phyloP scores from a whole-genome alignment of 1,284 basidiomycete genomes.

The Macrocystidia cucumis region DNA sequence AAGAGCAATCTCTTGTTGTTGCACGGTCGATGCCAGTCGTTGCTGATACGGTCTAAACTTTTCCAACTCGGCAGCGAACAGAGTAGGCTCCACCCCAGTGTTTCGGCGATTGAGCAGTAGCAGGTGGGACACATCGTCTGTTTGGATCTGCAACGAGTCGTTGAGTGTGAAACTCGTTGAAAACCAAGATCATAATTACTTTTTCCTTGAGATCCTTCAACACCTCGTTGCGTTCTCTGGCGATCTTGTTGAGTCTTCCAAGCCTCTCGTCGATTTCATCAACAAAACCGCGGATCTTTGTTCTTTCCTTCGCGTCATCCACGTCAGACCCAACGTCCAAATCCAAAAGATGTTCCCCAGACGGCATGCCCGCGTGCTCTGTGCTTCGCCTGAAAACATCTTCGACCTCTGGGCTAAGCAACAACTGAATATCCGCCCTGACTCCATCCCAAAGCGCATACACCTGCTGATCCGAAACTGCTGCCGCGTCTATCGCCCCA shows the following conservation, averaged over 20 bases:
- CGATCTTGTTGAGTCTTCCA: conserved; percentile 73
- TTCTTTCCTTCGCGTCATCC: conserved; percentile 61
- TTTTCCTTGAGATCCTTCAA: conserved; percentile 94
- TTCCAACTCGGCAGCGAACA: conserved; percentile 91
- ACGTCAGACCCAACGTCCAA: conserved; percentile 57
- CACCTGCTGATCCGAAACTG: conserved; percentile 75
- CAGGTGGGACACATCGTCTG: conserved; percentile 94
- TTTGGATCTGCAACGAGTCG: conserved; percentile 65
- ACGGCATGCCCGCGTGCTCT: conserved; percentile 32
- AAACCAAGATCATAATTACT: conserved; percentile 28
- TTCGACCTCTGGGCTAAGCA: conserved; percentile 65
- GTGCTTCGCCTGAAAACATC: conserved; percentile 47
- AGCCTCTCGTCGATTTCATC: conserved; percentile 76
- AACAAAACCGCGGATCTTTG: conserved; percentile 60
- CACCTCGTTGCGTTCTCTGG: conserved; percentile 79
- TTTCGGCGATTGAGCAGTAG: conserved; percentile 89
- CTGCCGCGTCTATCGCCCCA: conserved; percentile 72
- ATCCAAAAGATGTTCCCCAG: conserved; percentile 56
- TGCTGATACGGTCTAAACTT: conserved; percentile 93
- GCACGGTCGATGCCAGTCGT: conserved; percentile 68
- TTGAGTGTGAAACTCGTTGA: conserved; percentile 2
- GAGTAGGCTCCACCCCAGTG: conserved; percentile 74
- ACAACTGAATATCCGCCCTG: conserved; percentile 56
- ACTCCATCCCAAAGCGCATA: conserved; percentile 69
- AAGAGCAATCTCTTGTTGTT: conserved; percentile 68